Evolutionary conservation across 2,329 filamentous ascomycete genomes (phyloP).

Genomic region (Alternaria sp.): DNA sequence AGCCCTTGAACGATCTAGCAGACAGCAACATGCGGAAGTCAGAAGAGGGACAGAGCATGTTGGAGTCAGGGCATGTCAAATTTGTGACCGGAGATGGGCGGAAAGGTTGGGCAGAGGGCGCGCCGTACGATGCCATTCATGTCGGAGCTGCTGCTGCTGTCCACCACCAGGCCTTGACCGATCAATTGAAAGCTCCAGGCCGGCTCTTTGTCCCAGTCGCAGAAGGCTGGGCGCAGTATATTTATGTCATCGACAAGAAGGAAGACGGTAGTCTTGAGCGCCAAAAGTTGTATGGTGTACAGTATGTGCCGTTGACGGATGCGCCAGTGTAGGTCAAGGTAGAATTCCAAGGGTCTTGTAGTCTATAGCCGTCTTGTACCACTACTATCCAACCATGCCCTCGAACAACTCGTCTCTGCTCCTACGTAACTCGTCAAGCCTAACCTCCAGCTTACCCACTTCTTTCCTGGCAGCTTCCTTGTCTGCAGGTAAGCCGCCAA

Average conservation of each 20-base stretch:
- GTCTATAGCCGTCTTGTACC: conserved; percentile 6
- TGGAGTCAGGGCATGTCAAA: conserved; percentile 70
- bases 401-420: conserved; percentile 80
- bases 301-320: conserved; percentile 81
- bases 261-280: conserved; percentile 65
- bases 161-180: conserved; percentile 75
- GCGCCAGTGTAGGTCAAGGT: conserved; percentile 56
- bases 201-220: conserved; percentile 82
- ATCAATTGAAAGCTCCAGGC: conserved; percentile 82
- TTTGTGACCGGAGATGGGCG: conserved; percentile 77
- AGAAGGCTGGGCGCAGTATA: conserved; percentile 65
- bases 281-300: conserved; percentile 71
- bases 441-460: conserved; percentile 71
- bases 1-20: conserved; percentile 55
- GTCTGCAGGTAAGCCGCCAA: conserved; percentile 77
- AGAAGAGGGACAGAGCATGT: conserved; percentile 60
- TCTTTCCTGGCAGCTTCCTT: conserved; percentile 72
- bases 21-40: conserved; percentile 56
- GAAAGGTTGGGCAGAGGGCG: conserved; percentile 56
- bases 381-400: conserved; percentile 65
- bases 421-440: conserved; percentile 69
- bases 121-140: conserved; percentile 90
- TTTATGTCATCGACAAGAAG: conserved; percentile 80
- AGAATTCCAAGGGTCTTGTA: conserved; percentile 1
- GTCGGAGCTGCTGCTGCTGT: conserved; percentile 85